A percentile compares a stretch with the other conserved stretches of the same genome.
These are phyloP conservation scores for Apiotrichum gracile DNA, from an alignment of 1,284 basidiomycete species.

Conservation along the genomic window DNA sequence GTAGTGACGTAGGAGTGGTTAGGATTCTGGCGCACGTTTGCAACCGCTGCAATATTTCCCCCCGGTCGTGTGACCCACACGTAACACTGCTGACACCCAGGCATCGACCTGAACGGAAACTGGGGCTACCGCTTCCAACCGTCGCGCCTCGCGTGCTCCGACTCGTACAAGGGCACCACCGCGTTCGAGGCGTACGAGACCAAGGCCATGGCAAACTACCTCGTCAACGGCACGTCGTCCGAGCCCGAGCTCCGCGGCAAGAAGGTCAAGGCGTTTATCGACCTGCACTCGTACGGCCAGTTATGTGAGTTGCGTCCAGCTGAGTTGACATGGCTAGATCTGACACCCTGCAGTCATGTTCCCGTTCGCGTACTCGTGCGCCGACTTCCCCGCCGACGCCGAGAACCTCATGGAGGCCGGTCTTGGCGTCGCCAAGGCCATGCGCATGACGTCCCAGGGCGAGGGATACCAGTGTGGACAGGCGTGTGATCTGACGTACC, in stretches of 20 bases:
- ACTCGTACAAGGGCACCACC: conserved; percentile 64
- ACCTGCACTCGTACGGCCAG: conserved; percentile 77
- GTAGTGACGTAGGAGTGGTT: background rate
- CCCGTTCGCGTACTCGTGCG: conserved; percentile 72
- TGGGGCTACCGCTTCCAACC: conserved; percentile 52
- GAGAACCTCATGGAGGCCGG: conserved; percentile 77
- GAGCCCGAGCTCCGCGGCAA: conserved; percentile 17
- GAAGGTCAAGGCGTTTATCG: conserved; percentile 59
- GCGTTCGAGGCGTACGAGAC: conserved; percentile 72
- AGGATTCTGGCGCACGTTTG: background rate
- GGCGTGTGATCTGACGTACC: conserved; percentile 63
- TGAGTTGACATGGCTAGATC: background rate
- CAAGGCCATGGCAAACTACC: conserved; percentile 64
- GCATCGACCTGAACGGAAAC: conserved; percentile 76
- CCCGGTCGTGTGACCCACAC: too few relatives aligned
- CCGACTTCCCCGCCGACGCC: conserved; percentile 61
- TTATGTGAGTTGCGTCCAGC: conserved; percentile 55
- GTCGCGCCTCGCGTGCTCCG: conserved; percentile 52
- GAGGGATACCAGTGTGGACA: conserved; percentile 57
- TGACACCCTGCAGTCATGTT: conserved; percentile 48
- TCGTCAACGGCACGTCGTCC: conserved; percentile 48
- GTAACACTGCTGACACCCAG: conserved; percentile 48
- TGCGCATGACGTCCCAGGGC: conserved; percentile 55
- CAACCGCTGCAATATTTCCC: too few relatives aligned
- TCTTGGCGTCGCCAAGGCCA: conserved; percentile 61